Evolutionary conservation across 179 eudicot species (phyloP).

Genomic region (Silene coronaria): DNA sequence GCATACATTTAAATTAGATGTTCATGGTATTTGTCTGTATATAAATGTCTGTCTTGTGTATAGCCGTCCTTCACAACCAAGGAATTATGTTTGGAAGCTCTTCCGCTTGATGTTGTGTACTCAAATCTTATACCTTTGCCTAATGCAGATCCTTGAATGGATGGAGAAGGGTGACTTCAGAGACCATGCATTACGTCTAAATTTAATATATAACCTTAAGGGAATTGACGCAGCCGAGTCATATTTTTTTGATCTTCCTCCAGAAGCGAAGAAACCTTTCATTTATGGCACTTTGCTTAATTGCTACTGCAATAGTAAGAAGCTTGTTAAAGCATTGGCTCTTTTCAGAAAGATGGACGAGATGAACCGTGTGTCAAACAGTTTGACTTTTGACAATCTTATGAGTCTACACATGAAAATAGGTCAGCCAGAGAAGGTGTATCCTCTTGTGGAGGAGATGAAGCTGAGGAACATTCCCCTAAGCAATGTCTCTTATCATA

Average conservation of each 20-base stretch:
- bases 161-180: constrained; percentile 41
- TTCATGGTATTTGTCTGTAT: not conserved
- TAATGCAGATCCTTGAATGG: constrained; percentile 66
- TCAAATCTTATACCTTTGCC: constrained; percentile 11
- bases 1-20: too few relatives aligned
- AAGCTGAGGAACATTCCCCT: constrained; percentile 40
- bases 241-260: constrained; percentile 44
- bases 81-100: not conserved
- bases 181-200: constrained; percentile 44
- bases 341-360: constrained; percentile 57
- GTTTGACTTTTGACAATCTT: constrained; percentile 44
- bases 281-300: constrained; percentile 63
- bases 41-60: too few relatives aligned
- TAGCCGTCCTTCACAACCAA: not conserved
- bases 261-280: constrained; percentile 26
- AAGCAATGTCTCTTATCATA: constrained; percentile 28
- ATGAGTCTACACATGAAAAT: constrained; percentile 50
- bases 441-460: constrained; percentile 50
- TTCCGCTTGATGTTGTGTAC: not conserved
- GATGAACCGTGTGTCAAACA: constrained; percentile 25
- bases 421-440: constrained; percentile 58
- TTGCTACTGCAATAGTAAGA: constrained; percentile 52
- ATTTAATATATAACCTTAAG: constrained; percentile 41
- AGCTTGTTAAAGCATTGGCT: constrained; percentile 51
- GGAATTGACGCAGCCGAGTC: constrained; percentile 60